Base-by-base conservation (phyloP, 192 early-diverging fungal genomes). In the Coemansia sp. region DNA sequence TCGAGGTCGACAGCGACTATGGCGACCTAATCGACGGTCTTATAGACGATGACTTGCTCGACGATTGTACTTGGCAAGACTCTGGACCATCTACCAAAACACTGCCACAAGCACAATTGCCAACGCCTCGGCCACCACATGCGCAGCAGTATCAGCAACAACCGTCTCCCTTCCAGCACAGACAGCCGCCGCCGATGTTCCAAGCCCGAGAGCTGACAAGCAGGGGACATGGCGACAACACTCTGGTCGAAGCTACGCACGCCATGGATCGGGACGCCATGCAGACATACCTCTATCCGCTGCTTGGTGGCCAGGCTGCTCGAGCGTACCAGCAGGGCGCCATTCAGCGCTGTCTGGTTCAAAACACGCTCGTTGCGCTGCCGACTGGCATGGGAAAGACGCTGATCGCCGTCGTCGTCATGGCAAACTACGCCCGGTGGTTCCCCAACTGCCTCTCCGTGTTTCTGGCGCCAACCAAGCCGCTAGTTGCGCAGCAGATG, bases 361-460 rank as follows among this genome's bases (percentile, higher is more conserved):
- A 86, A 57, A 98, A 98, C 69, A 96, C 94, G 17, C 82, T 98
- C 12, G 94, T 96, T 4, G 88, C 92, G 6, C 79, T 96, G 29
- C 90, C 90, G 0, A 93, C 90, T 0, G 94, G 94, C 47, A 85
- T 96, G 58, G 96, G 96, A 47, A 98, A 98, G 75, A 98, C 96
- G 1, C 88, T 98, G 65, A 94, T 98, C 71, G 96, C 96, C 0
- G 94, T 94, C 6, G 96, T 98, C 0, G 91, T 96, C 1, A 96
- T 98, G 93, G 89, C 82, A 40, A 96, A 96, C 67, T 89, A 89
- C 70, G 91, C 86, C 59, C 89, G 93, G 14, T 98, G 96, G 96
- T 98, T 98, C 70, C 93, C 96, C 6, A 74, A 90, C 54, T 85
- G 87, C 4, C 88, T 92, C 46, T 88, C 94, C 24, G 79, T 98